phyloP scores from a whole-genome alignment of 1,284 basidiomycete genomes.

The Phellinidium pouzarii region DNA sequence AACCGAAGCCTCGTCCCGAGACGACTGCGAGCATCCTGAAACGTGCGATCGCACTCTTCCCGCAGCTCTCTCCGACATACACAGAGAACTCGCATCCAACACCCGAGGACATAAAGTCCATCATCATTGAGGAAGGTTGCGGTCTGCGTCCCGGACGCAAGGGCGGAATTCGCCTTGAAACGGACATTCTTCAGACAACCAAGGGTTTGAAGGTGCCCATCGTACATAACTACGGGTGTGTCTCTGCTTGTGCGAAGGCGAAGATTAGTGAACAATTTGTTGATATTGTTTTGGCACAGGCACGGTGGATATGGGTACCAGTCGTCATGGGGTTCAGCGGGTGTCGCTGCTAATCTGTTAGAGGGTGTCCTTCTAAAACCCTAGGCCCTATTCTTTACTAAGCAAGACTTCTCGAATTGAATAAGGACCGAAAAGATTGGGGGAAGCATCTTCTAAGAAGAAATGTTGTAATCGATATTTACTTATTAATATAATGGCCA shows the following conservation, averaged over 20 bases:
- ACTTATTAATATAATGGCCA: too few relatives aligned
- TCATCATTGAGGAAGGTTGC: constrained; percentile 65
- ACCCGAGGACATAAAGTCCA: constrained; percentile 53
- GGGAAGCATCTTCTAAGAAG: too few relatives aligned
- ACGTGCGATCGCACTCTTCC: constrained; percentile 49
- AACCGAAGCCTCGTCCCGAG: constrained; percentile 50
- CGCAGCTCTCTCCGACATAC: constrained; percentile 52
- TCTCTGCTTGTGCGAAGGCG: not conserved
- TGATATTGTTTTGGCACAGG: constrained; percentile 25
- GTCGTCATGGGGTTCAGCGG: constrained; percentile 40
- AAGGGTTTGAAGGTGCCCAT: constrained; percentile 28
- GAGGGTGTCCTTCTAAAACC: constrained; percentile 32
- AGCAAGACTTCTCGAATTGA: too few relatives aligned
- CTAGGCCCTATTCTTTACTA: not conserved
- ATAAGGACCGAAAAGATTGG: too few relatives aligned
- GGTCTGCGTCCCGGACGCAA: constrained; percentile 42
- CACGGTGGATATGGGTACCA: constrained; percentile 43
- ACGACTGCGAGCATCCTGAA: constrained; percentile 55
- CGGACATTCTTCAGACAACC: constrained; percentile 26
- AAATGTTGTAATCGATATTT: too few relatives aligned
- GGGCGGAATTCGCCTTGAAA: constrained; percentile 39
- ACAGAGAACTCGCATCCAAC: constrained; percentile 34
- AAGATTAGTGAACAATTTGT: constrained; percentile 16
- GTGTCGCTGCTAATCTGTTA: constrained; percentile 45
- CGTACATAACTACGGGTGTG: constrained; percentile 43